These are phyloP conservation scores for Schizophyllum commune DNA, from an alignment of 1,284 basidiomycete species.

Conservation along the genomic window DNA sequence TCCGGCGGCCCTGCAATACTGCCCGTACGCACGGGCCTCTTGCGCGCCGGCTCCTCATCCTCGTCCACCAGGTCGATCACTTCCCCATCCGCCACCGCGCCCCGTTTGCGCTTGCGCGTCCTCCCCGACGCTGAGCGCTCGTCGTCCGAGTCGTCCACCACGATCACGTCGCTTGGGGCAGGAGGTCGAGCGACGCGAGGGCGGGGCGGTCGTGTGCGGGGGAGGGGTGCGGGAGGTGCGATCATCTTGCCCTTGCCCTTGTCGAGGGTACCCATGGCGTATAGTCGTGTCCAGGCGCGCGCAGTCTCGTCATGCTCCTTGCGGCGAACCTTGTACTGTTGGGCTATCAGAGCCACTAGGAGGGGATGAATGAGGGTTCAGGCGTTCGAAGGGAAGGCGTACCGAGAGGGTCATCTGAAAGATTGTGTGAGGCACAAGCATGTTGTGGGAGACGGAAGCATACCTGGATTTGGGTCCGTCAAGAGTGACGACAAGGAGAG, in stretches of 20 bases:
- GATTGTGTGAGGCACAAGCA: constrained; percentile 6
- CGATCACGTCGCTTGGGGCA: neutral
- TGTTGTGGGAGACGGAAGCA: constrained; percentile 3
- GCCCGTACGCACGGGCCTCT: neutral
- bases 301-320: constrained; percentile 58
- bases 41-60: constrained; percentile 1
- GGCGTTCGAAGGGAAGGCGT: constrained; percentile 3
- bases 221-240: constrained; percentile 8
- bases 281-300: constrained; percentile 53
- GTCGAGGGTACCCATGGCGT: constrained; percentile 30
- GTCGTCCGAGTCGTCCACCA: neutral
- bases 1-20: neutral
- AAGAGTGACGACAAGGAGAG: constrained; percentile 81
- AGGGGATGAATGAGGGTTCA: constrained; percentile 2
- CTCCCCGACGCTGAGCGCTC: neutral
- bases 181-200: neutral
- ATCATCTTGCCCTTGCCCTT: constrained; percentile 28
- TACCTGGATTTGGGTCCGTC: constrained; percentile 85
- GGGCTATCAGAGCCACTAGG: constrained; percentile 66
- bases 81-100: neutral
- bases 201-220: constrained; percentile 6
- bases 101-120: neutral
- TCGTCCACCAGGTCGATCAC: constrained; percentile 6
- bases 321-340: constrained; percentile 58
- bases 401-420: constrained; percentile 66